phyloP scores from a whole-genome alignment of 768 basidiomycete genomes.

The Boletus insuetus region DNA sequence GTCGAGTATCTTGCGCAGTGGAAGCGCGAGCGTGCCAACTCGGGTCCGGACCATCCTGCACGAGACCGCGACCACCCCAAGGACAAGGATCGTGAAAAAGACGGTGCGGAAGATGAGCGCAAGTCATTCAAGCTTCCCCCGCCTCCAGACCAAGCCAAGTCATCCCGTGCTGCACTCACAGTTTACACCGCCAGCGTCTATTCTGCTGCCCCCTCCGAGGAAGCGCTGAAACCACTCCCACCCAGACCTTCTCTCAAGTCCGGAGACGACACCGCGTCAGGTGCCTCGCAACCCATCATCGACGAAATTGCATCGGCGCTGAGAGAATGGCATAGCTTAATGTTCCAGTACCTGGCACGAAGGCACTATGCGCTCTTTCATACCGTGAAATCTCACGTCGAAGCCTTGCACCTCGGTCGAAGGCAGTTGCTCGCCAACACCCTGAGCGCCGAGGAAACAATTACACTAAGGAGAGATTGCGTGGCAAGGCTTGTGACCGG shows the following conservation, averaged over 20 bases:
- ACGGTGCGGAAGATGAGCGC: slow-evolving; percentile 56
- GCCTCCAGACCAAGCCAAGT: slow-evolving; percentile 71
- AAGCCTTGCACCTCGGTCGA: slow-evolving; percentile 87
- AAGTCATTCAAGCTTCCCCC: slow-evolving; percentile 73
- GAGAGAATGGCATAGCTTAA: slow-evolving; percentile 91
- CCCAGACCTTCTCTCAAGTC: slow-evolving; percentile 94
- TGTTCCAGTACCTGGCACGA: slow-evolving; percentile 87
- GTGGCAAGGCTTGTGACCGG: slow-evolving; percentile 84
- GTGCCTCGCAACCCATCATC: slow-evolving; percentile 82
- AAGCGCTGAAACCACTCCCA: slow-evolving; percentile 69
- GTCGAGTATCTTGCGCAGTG: slow-evolving; percentile 48
- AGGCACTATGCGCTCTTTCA: slow-evolving; percentile 90
- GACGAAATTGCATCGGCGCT: slow-evolving; percentile 97
- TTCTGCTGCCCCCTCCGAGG: slow-evolving; percentile 67
- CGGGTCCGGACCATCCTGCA: slow-evolving; percentile 22
- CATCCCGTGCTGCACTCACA: slow-evolving; percentile 66
- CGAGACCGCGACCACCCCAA: slow-evolving; percentile 35
- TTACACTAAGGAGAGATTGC: slow-evolving; percentile 78
- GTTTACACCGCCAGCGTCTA: slow-evolving; percentile 76
- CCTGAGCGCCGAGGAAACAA: slow-evolving; percentile 82
- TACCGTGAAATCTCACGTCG: slow-evolving; percentile 83
- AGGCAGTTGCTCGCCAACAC: slow-evolving; percentile 87
- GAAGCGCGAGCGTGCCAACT: slow-evolving; percentile 35
- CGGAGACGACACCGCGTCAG: slow-evolving; percentile 88
- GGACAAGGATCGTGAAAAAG: slow-evolving; percentile 59